These are phyloP conservation scores for Staphylotrichum tortipilum DNA, from an alignment of 495 filamentous ascomycete genomes.

Conservation along the genomic window DNA sequence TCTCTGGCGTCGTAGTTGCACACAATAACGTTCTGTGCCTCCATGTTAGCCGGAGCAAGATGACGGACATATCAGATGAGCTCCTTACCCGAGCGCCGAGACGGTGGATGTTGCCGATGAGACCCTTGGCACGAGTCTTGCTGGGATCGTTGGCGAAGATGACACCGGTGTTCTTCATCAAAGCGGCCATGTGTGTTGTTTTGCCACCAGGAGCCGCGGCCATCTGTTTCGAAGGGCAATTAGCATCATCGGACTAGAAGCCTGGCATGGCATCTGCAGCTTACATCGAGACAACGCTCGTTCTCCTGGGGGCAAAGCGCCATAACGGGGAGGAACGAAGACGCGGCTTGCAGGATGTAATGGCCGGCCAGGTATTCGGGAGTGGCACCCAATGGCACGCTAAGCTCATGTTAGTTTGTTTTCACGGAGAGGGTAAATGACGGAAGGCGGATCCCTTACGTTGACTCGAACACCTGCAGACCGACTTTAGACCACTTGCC, in stretches of 20 bases:
- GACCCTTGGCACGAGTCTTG: slow-evolving; percentile 85
- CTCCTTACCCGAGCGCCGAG: slow-evolving; percentile 59
- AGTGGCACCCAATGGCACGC: slow-evolving; percentile 89
- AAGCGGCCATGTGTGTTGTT: slow-evolving; percentile 87
- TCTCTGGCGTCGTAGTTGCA: slow-evolving; percentile 89
- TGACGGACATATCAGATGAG: not conserved
- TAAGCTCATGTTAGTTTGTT: not conserved
- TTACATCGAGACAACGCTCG: slow-evolving; percentile 62
- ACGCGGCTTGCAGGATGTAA: slow-evolving; percentile 95
- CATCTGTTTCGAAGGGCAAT: slow-evolving; percentile 55
- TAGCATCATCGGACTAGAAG: not conserved
- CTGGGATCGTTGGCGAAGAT: slow-evolving; percentile 96
- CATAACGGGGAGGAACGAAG: slow-evolving; percentile 96
- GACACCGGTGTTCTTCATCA: slow-evolving; percentile 97
- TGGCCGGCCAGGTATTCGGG: slow-evolving; percentile 95
- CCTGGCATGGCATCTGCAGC: not conserved
- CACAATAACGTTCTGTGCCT: slow-evolving; percentile 65
- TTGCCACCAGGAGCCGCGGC: slow-evolving; percentile 97
- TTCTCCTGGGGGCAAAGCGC: slow-evolving; percentile 88
- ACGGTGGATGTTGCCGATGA: slow-evolving; percentile 97
- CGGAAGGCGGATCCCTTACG: slow-evolving; percentile 15
- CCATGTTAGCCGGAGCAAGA: not conserved
- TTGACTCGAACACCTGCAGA: slow-evolving; percentile 88
- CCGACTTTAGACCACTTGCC: slow-evolving; percentile 99
- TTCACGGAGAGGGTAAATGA: not conserved